Evolutionary conservation across 208 protist genomes (phyloP).

Genomic region (Trypanosoma brucei): DNA sequence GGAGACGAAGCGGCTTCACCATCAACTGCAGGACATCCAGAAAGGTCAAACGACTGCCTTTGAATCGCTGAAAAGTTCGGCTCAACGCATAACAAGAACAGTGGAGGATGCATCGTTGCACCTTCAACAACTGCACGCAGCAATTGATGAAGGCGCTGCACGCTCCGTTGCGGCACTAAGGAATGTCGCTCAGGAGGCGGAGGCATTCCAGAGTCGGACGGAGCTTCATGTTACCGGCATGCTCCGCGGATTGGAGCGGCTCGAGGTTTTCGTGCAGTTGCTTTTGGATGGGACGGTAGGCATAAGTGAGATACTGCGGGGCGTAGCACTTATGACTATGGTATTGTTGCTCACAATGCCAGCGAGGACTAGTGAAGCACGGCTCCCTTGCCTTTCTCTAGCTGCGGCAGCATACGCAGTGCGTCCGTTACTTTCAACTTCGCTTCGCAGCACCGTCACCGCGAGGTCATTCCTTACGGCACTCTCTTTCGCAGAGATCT

Average conservation of each 20-base stretch:
- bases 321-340: constrained; percentile 11
- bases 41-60: constrained; percentile 36
- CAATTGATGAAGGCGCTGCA: constrained; percentile 15
- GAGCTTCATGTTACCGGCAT: constrained; percentile 50
- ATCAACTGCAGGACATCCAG: constrained; percentile 32
- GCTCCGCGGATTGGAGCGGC: constrained; percentile 33
- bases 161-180: constrained; percentile 10
- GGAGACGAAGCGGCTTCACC: constrained; percentile 25
- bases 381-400: constrained; percentile 41
- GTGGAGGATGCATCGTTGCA: constrained; percentile 25
- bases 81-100: constrained; percentile 24
- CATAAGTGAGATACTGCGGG: constrained; percentile 20
- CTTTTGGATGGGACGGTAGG: constrained; percentile 33
- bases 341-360: constrained; percentile 39
- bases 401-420: constrained; percentile 26
- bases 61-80: constrained; percentile 24
- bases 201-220: constrained; percentile 34
- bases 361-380: constrained; percentile 40
- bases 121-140: constrained; percentile 9
- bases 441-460: constrained; percentile 4
- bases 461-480: constrained; percentile 27
- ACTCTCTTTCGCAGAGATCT: constrained; percentile 17
- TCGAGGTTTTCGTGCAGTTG: constrained; percentile 42
- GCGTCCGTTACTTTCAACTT: constrained; percentile 30
- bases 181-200: constrained; percentile 20